Percentiles rank a stretch among this genome's conserved stretches.
phyloP scores from a whole-genome alignment of 2,329 filamentous ascomycete genomes.

The Ustilaginoidea virens region DNA sequence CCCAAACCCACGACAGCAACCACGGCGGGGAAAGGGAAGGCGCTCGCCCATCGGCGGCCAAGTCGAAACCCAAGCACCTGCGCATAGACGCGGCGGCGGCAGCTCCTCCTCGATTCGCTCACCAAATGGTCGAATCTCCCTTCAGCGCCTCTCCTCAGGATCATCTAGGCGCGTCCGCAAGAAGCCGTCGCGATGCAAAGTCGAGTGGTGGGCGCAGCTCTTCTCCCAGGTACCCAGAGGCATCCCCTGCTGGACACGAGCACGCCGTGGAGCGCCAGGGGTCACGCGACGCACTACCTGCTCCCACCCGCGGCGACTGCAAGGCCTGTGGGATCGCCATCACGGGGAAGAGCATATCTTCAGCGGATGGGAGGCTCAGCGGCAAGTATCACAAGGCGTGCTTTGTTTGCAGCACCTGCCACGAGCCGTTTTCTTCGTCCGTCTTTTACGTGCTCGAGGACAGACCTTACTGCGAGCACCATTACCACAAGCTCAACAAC shows the following conservation, averaged over 20 bases:
- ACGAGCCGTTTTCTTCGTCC: constrained; percentile 64
- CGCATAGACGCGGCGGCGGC: constrained; percentile 19
- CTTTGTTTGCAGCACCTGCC: constrained; percentile 81
- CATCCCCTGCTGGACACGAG: background rate
- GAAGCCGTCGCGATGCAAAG: background rate
- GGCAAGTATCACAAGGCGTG: constrained; percentile 92
- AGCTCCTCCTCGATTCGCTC: constrained; percentile 10
- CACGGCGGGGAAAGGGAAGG: constrained; percentile 41
- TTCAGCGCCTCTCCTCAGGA: constrained; percentile 11
- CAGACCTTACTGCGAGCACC: constrained; percentile 74
- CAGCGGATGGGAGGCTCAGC: constrained; percentile 78
- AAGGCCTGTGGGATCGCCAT: constrained; percentile 69
- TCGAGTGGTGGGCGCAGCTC: constrained; percentile 4
- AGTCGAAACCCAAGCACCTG: constrained; percentile 12
- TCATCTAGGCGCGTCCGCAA: constrained; percentile 2
- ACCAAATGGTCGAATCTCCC: constrained; percentile 14
- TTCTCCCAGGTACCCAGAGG: background rate
- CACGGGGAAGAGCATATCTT: constrained; percentile 82
- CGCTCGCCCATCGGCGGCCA: constrained; percentile 34
- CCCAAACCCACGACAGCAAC: constrained; percentile 19
- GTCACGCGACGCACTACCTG: constrained; percentile 22
- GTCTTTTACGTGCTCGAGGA: constrained; percentile 89
- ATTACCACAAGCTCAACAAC: constrained; percentile 85
- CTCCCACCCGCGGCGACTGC: constrained; percentile 55
- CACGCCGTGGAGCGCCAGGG: constrained; percentile 12